Evolutionary conservation across 2,329 filamentous ascomycete genomes (phyloP).

Genomic region (Fusarium sp.): DNA sequence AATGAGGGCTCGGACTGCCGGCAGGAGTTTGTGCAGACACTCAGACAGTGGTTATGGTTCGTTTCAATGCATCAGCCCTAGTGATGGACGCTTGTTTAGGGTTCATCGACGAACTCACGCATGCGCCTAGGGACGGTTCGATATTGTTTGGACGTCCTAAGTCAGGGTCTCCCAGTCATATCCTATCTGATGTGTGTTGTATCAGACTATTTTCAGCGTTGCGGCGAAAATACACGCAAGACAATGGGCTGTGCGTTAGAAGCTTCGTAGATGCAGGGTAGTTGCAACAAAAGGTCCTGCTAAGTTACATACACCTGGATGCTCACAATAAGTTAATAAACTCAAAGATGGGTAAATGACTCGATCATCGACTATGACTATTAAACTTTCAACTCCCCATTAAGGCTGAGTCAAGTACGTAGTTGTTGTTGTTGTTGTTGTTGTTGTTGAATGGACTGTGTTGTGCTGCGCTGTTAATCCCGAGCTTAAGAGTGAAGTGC

Average conservation of each 20-base stretch:
- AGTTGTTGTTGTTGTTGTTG: neutral
- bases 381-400: conserved; percentile 6
- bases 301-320: neutral
- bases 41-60: conserved; percentile 9
- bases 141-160: conserved; percentile 13
- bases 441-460: no score
- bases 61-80: conserved; percentile 16
- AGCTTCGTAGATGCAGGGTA: conserved; percentile 25
- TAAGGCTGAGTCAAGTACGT: neutral
- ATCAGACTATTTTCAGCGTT: conserved; percentile 6
- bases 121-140: conserved; percentile 18
- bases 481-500: neutral
- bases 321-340: conserved; percentile 3
- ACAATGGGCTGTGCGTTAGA: conserved; percentile 7
- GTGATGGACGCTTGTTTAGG: conserved; percentile 9
- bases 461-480: neutral
- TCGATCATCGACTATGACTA: neutral
- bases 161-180: conserved; percentile 15
- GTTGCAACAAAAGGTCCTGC: conserved; percentile 16
- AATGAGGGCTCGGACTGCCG: conserved; percentile 18
- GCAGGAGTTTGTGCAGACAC: conserved; percentile 20
- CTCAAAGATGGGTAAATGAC: neutral
- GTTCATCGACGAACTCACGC: conserved; percentile 20
- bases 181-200: neutral
- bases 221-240: conserved; percentile 18